These are phyloP conservation scores for Pseudocohnilembus persalinus DNA, from an alignment of 169 alveolate species.

Conservation along the genomic window DNA sequence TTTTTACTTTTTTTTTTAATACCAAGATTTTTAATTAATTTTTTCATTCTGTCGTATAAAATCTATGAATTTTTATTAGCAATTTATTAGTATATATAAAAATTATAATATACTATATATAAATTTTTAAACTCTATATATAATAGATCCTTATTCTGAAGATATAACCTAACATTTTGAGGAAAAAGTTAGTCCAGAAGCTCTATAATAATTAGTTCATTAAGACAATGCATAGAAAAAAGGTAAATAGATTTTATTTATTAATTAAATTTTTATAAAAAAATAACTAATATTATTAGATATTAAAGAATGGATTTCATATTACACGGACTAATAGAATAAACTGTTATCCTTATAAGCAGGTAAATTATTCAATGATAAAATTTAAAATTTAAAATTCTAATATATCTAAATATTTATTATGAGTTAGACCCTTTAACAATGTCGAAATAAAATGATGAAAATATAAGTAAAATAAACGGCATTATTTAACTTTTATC, in stretches of 20 bases:
- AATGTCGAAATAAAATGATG: not conserved
- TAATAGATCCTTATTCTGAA: not conserved
- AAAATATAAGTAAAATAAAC: too few relatives aligned
- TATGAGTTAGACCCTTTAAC: not conserved
- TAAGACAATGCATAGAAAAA: not conserved
- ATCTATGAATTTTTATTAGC: too few relatives aligned
- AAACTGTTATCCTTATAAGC: not conserved
- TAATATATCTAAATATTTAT: too few relatives aligned
- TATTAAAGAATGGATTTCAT: not conserved
- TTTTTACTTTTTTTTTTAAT: too few relatives aligned
- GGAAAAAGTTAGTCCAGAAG: not conserved
- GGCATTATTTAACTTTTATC: not conserved
- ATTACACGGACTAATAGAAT: not conserved
- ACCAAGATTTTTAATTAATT: too few relatives aligned
- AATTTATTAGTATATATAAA: too few relatives aligned
- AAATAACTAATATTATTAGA: not conserved
- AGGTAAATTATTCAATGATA: too few relatives aligned
- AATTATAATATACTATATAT: too few relatives aligned
- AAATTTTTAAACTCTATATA: too few relatives aligned
- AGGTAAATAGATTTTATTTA: not conserved
- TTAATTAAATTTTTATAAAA: too few relatives aligned
- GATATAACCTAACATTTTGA: not conserved
- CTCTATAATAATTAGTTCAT: not conserved
- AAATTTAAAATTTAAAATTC: too few relatives aligned
- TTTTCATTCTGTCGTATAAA: too few relatives aligned